Evolutionary conservation across 2,329 filamentous ascomycete genomes (phyloP).

Genomic region (Alternaria brassicae): DNA sequence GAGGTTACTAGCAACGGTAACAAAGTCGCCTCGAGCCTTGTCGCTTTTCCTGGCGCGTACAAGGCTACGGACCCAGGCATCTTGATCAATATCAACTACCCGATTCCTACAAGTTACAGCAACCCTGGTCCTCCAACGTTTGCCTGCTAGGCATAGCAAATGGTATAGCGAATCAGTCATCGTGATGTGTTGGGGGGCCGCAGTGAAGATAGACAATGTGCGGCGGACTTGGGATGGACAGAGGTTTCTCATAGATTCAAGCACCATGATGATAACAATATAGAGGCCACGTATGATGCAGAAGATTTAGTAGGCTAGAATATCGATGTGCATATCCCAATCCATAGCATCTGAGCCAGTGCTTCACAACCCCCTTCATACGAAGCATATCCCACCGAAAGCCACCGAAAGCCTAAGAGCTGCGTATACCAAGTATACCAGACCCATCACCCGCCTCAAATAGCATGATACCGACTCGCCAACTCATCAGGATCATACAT

Average conservation of each 20-base stretch:
- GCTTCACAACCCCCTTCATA: background rate
- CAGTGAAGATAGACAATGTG: background rate
- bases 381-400: background rate
- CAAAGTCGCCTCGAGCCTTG: conserved; percentile 46
- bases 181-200: background rate
- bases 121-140: conserved; percentile 13
- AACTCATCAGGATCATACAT: conserved; percentile 30
- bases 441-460: background rate
- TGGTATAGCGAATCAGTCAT: background rate
- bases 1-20: conserved; percentile 50
- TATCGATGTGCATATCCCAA: background rate
- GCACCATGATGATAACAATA: background rate
- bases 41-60: conserved; percentile 52
- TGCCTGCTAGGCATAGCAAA: conserved; percentile 1
- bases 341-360: background rate
- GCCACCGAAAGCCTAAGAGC: too few relatives aligned
- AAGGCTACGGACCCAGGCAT: conserved; percentile 36
- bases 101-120: conserved; percentile 13
- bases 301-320: rapidly evolving
- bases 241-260: background rate
- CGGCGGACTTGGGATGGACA: background rate
- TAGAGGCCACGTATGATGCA: too few relatives aligned
- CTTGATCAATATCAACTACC: conserved; percentile 44
- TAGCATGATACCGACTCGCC: conserved; percentile 26
- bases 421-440: background rate